phyloP scores from a whole-genome alignment of 148 eudicot genomes.

The Chenopodium berlandieri region DNA sequence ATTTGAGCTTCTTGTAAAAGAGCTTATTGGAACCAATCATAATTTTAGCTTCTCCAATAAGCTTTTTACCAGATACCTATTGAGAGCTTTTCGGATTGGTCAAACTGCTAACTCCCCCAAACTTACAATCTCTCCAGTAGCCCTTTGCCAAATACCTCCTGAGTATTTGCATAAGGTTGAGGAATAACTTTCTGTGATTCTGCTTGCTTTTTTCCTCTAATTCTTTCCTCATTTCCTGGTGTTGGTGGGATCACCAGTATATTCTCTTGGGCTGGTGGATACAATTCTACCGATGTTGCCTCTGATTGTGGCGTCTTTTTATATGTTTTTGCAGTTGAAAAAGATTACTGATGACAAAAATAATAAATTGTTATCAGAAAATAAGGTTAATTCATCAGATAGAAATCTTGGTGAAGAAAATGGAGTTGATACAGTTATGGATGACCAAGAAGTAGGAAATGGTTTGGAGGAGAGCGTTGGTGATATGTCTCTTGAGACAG shows the following conservation, averaged over 20 bases:
- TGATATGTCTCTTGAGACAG: conserved; percentile 53
- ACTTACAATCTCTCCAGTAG: neutral
- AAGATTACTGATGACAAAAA: conserved; percentile 36
- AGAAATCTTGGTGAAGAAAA: conserved; percentile 27
- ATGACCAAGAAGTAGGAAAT: conserved; percentile 42
- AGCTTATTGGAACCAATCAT: neutral
- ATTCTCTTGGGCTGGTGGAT: neutral
- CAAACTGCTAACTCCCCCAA: neutral
- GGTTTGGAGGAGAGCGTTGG: conserved; percentile 46
- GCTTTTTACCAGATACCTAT: neutral
- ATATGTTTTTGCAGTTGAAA: conserved; percentile 53
- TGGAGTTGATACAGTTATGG: conserved; percentile 43
- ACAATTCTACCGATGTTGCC: neutral
- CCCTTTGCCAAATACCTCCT: neutral
- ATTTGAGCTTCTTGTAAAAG: neutral
- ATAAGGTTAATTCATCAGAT: conserved; percentile 34
- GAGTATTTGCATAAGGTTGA: neutral
- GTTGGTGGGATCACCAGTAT: neutral
- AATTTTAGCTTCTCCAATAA: neutral
- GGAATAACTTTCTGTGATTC: neutral
- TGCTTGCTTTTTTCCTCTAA: neutral
- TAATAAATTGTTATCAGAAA: conserved; percentile 22
- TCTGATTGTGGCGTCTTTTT: conserved; percentile 17
- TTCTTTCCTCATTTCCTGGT: neutral
- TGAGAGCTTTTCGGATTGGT: neutral